These are phyloP conservation scores for Aquilaria agallochum DNA, from an alignment of 441 rosid species.

Conservation along the genomic window DNA sequence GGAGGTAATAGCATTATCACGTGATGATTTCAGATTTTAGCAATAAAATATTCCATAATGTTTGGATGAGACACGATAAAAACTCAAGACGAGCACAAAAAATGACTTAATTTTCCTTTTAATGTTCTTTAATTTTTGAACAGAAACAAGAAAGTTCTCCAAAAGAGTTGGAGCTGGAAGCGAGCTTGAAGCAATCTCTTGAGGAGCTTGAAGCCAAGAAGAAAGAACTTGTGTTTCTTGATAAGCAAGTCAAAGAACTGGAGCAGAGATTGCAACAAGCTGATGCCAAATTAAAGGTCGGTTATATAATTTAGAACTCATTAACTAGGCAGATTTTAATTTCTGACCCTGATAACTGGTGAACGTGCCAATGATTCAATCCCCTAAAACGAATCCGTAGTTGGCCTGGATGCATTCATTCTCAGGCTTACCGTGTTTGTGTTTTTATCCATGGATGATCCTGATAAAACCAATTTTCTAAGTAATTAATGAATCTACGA, in stretches of 20 bases:
- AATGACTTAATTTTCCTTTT: not conserved
- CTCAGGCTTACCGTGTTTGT: not conserved
- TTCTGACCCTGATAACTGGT: too few relatives aligned
- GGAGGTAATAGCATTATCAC: constrained; percentile 34
- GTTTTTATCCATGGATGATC: not conserved
- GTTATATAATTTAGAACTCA: constrained; percentile 15
- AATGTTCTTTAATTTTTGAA: constrained; percentile 5
- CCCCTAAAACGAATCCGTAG: too few relatives aligned
- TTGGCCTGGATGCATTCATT: too few relatives aligned
- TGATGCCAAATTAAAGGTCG: constrained; percentile 65
- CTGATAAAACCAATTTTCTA: not conserved
- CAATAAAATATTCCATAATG: not conserved
- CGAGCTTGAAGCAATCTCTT: constrained; percentile 53
- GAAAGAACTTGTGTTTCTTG: constrained; percentile 45
- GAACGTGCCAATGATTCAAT: too few relatives aligned
- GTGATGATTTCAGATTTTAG: too few relatives aligned
- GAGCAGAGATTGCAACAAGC: constrained; percentile 64
- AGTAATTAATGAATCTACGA: not conserved
- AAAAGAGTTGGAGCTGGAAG: constrained; percentile 49
- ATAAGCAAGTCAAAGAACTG: constrained; percentile 59
- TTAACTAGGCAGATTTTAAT: too few relatives aligned
- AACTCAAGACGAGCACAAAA: constrained; percentile 1
- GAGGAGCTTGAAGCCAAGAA: constrained; percentile 69
- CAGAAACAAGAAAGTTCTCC: constrained; percentile 56
- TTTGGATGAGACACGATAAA: not conserved